Conservation (phyloP, 192 early-diverging fungal species). For the Linderina pennispora region DNA sequence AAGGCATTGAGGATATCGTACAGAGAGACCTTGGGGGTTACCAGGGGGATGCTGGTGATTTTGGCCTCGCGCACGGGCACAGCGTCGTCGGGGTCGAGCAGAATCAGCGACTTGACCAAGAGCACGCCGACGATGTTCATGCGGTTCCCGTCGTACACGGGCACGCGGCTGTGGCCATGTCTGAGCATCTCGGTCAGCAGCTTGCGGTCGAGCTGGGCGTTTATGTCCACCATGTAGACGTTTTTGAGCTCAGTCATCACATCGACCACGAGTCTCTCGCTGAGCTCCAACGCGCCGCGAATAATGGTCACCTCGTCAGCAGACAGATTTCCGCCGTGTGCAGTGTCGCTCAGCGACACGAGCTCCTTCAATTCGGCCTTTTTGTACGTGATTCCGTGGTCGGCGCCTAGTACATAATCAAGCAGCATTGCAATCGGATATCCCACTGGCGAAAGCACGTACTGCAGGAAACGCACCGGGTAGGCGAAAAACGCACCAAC, state of each 20-base stretch:
- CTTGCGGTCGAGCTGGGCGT: constrained; percentile 52
- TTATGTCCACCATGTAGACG: constrained; percentile 60
- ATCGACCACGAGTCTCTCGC: constrained; percentile 58
- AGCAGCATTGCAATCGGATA: constrained; percentile 85
- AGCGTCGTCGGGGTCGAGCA: constrained; percentile 65
- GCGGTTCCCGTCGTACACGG: constrained; percentile 55
- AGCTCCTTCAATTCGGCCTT: constrained; percentile 70
- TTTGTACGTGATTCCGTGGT: constrained; percentile 85
- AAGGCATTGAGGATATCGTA: constrained; percentile 79
- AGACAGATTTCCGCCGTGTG: constrained; percentile 63
- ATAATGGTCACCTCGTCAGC: constrained; percentile 78
- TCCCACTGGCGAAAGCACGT: constrained; percentile 59
- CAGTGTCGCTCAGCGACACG: constrained; percentile 66
- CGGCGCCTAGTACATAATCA: constrained; percentile 76
- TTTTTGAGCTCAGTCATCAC: constrained; percentile 72
- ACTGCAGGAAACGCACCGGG: constrained; percentile 60
- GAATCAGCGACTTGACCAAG: constrained; percentile 67
- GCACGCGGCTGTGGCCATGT: constrained; percentile 74
- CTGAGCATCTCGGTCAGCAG: constrained; percentile 56
- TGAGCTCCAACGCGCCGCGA: constrained; percentile 67
- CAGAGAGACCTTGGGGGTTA: constrained; percentile 38
- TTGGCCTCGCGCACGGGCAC: constrained; percentile 55
- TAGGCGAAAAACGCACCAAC: constrained; percentile 88
- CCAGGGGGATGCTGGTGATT: constrained; percentile 45
- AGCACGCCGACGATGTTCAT: constrained; percentile 70